These are phyloP conservation scores for Pelagophyceae sp. DNA, from an alignment of 352 stramenopile species.

Conservation along the genomic window DNA sequence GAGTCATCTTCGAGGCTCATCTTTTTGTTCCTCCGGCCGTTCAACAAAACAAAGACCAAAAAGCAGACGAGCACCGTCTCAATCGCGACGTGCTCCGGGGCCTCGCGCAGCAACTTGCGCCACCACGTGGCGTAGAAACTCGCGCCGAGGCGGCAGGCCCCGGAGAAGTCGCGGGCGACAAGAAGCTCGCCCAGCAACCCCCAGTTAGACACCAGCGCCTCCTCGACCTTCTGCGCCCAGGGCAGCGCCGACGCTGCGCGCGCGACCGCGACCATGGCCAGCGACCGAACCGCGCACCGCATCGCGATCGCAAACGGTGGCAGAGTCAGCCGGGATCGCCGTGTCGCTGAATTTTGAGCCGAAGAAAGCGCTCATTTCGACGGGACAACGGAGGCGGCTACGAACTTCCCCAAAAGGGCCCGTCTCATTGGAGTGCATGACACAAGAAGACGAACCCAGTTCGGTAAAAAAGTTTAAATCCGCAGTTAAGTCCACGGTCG, in stretches of 20 bases:
- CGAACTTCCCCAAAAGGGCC: too few relatives aligned
- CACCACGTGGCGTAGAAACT: conserved; percentile 41
- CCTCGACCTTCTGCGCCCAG: neutral
- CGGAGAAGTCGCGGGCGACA: neutral
- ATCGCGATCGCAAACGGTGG: neutral
- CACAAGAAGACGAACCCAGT: too few relatives aligned
- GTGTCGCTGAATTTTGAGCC: neutral
- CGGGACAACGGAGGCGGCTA: too few relatives aligned
- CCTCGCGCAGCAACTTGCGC: conserved; percentile 44
- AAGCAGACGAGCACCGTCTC: conserved; percentile 93
- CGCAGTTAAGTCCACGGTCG: too few relatives aligned
- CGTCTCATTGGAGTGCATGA: too few relatives aligned
- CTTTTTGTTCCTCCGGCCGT: conserved; percentile 13
- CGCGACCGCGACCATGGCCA: neutral
- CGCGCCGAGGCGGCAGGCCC: neutral
- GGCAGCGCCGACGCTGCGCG: neutral
- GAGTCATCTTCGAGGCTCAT: neutral
- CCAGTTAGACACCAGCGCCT: neutral
- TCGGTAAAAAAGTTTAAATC: too few relatives aligned
- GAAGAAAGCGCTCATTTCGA: too few relatives aligned
- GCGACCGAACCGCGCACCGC: neutral
- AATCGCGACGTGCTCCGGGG: conserved; percentile 87
- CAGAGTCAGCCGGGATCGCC: too few relatives aligned
- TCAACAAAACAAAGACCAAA: conserved; percentile 84
- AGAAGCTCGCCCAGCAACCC: neutral